Base-by-base conservation (phyloP, 2,329 filamentous ascomycete genomes). In the Chalara sp. region DNA sequence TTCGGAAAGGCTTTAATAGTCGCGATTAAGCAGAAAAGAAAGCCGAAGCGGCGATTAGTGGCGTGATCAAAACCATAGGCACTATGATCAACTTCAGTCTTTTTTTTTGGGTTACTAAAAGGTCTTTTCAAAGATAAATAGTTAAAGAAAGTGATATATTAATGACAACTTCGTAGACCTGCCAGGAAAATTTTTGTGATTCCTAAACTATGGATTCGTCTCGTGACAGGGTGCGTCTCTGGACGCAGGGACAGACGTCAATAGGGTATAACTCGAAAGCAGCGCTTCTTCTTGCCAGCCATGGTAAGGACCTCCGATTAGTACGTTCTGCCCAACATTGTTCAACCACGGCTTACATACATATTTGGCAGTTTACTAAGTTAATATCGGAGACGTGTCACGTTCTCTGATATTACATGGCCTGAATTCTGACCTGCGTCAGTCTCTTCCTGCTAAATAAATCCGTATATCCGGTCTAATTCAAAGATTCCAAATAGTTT, bases 241-340 rank as follows among this genome's bases (percentile, higher is more conserved):
- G n/a, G 29, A 44, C 29, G n/a, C 42, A 44, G 42, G 42, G n/a
- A 44, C 12, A 44, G 42, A 44, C n/a, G n/a, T n/a, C n/a, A n/a
- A 21, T 21, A 21, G 21, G 21, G 21, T 21, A 21, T 21, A 21
- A 21, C 21, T 21, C 21, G 21, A 21, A 21, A 21, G 21, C 21
- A 21, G 21, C 21, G 21, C 21, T 21, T 21, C 21, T 21, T 21
- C 21, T 21, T 21, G 21, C 21, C 21, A 21, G 3, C 3, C 21
- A 3, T 21, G 21, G 21, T 21, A 21, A 21, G 21, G 21, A 21
- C 21, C 21, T 21, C 21, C 21, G 3, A 21, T 21, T 21, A 21
- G 21, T 21, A 21, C 21, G 21, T 21, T 21, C 21, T 21, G 21
- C 21, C 21, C 21, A 21, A 21, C 21, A 21, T 21, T 21, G 21